Evolutionary conservation across 1,284 basidiomycete genomes (phyloP).

Genomic region (Pyrrhoderma lamaoense): DNA sequence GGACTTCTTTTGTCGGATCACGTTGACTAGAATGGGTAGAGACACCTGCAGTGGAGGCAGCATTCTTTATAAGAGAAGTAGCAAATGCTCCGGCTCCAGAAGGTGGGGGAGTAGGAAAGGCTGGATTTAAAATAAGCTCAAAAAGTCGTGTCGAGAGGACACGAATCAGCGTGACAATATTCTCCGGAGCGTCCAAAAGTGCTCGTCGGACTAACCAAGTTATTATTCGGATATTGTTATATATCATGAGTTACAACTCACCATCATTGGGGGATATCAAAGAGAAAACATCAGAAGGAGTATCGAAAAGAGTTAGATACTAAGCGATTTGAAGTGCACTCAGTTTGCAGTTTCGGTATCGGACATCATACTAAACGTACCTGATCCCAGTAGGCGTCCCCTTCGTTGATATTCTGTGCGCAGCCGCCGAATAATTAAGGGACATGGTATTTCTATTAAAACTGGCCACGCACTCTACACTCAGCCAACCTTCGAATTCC

Average conservation of each 20-base stretch:
- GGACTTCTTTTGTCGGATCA: conserved; percentile 72
- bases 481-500: conserved; percentile 72
- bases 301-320: conserved; percentile 82
- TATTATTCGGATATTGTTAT: conserved; percentile 2
- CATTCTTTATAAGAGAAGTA: conserved; percentile 55
- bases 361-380: conserved; percentile 32
- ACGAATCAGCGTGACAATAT: conserved; percentile 74
- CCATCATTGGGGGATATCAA: conserved; percentile 81
- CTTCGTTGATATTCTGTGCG: conserved; percentile 59
- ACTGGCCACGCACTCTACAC: conserved; percentile 41
- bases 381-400: conserved; percentile 81
- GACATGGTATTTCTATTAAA: too few species aligned
- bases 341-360: conserved; percentile 15
- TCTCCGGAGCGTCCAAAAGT: conserved; percentile 74
- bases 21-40: conserved; percentile 35
- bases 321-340: conserved; percentile 32
- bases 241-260: conserved; percentile 36
- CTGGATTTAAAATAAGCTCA: conserved; percentile 74
- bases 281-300: conserved; percentile 81
- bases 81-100: conserved; percentile 59
- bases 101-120: conserved; percentile 61
- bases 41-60: conserved; percentile 29
- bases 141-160: conserved; percentile 72
- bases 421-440: neutral
- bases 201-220: conserved; percentile 62